Evolutionary conservation across 2,329 filamentous ascomycete species (phyloP).

Genomic region (Xylaria sp.): DNA sequence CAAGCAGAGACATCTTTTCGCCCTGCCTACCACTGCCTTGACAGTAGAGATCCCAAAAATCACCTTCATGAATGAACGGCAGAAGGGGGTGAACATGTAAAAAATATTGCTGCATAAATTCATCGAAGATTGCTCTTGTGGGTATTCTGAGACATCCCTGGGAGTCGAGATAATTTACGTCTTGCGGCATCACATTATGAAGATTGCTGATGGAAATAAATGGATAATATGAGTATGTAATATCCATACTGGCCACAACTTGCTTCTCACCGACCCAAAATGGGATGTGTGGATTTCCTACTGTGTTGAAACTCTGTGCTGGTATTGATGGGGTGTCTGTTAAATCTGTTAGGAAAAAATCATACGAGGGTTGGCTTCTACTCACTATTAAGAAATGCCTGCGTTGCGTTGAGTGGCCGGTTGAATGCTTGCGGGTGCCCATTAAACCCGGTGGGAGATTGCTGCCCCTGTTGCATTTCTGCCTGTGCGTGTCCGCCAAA

Average conservation of each 20-base stretch:
- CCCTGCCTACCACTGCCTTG: slow-evolving; percentile 38
- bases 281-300: slow-evolving; percentile 38
- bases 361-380: not conserved
- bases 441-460: slow-evolving; percentile 26
- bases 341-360: slow-evolving; percentile 3
- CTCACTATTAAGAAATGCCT: slow-evolving; percentile 38
- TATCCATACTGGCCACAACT: slow-evolving; percentile 45
- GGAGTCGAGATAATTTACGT: slow-evolving; percentile 58
- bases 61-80: slow-evolving; percentile 57
- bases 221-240: slow-evolving; percentile 58
- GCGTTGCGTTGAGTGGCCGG: slow-evolving; percentile 32
- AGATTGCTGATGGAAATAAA: slow-evolving; percentile 55
- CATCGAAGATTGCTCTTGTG: slow-evolving; percentile 54
- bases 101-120: slow-evolving; percentile 61
- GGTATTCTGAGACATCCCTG: slow-evolving; percentile 60
- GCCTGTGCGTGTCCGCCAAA: slow-evolving; percentile 22
- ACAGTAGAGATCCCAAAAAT: slow-evolving; percentile 60
- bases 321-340: slow-evolving; percentile 34
- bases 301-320: slow-evolving; percentile 39
- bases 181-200: slow-evolving; percentile 55
- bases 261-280: slow-evolving; percentile 47
- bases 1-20: slow-evolving; percentile 55
- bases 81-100: slow-evolving; percentile 59
- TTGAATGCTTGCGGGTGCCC: slow-evolving; percentile 36
- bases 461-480: slow-evolving; percentile 32